Evolutionary conservation across 805 yeast species (phyloP).

Genomic region (Kodamaea sagamina): DNA sequence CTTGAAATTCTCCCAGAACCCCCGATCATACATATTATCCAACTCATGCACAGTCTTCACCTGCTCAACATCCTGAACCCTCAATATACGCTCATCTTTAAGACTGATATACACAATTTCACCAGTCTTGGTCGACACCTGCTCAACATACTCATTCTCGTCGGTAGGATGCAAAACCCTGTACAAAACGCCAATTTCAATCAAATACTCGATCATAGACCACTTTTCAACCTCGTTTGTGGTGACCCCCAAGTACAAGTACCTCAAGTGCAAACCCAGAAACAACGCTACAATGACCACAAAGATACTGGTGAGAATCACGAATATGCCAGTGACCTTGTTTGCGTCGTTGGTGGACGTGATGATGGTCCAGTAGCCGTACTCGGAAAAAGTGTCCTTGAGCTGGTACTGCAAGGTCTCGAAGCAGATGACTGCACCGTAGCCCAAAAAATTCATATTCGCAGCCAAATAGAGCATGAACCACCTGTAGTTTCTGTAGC

Average conservation of each 20-base stretch:
- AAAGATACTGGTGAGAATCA: conserved; percentile 47
- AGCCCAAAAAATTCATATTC: conserved; percentile 37
- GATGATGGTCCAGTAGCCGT: conserved; percentile 22
- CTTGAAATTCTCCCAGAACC: conserved; percentile 44
- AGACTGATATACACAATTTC: conserved; percentile 31
- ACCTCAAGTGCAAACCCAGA: conserved; percentile 42
- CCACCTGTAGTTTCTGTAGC: conserved; percentile 61
- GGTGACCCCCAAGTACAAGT: conserved; percentile 67
- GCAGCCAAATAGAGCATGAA: conserved; percentile 57
- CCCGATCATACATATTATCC: conserved; percentile 51
- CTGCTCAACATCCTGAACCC: conserved; percentile 14
- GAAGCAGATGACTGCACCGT: conserved; percentile 25
- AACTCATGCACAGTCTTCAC: conserved; percentile 30
- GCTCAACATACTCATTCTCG: conserved; percentile 18
- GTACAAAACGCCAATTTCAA: conserved; percentile 16
- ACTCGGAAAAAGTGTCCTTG: neutral
- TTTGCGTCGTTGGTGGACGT: conserved; percentile 21
- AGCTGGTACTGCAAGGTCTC: conserved; percentile 11
- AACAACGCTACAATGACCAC: conserved; percentile 38
- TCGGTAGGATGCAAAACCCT: neutral
- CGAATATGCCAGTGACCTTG: conserved; percentile 37
- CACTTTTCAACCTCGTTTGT: conserved; percentile 76
- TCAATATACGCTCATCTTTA: conserved; percentile 23
- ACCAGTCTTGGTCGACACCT: conserved; percentile 12
- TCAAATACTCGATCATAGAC: conserved; percentile 58